phyloP scores from a whole-genome alignment of 345 rosid species.

The Nephelium lappaceum region DNA sequence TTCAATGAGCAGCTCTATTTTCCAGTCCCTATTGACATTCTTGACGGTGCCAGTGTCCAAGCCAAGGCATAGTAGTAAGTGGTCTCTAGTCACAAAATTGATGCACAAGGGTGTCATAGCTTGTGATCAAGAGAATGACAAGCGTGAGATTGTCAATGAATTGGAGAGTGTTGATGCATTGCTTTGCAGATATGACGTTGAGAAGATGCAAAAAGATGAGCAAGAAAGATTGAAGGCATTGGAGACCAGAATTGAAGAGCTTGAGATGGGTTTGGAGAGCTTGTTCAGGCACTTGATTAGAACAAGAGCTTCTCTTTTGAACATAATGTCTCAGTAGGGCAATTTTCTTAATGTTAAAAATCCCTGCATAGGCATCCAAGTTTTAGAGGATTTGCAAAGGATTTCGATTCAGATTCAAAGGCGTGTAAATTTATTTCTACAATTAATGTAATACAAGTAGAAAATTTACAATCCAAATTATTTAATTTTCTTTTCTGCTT shows the following conservation, averaged over 20 bases:
- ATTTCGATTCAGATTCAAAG: slow-evolving; percentile 8
- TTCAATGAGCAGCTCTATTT: slow-evolving; percentile 32
- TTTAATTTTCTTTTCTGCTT: too few relatives aligned
- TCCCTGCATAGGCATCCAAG: slow-evolving; percentile 30
- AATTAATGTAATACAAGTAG: slow-evolving; percentile 10
- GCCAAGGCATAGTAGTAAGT: slow-evolving; percentile 39
- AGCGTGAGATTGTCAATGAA: slow-evolving; percentile 40
- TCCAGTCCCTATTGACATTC: slow-evolving; percentile 52
- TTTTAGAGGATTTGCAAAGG: slow-evolving; percentile 36
- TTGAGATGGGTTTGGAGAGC: slow-evolving; percentile 58
- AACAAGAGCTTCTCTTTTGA: slow-evolving; percentile 66
- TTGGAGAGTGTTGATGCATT: slow-evolving; percentile 45
- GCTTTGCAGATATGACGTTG: slow-evolving; percentile 19
- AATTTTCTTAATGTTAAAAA: neutral
- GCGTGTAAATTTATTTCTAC: neutral
- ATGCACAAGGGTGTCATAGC: slow-evolving; percentile 37
- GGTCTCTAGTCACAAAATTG: slow-evolving; percentile 55
- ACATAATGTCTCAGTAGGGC: slow-evolving; percentile 58
- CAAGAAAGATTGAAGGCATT: slow-evolving; percentile 45
- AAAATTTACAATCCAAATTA: neutral
- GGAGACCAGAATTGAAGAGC: slow-evolving; percentile 44
- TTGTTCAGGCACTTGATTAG: slow-evolving; percentile 60
- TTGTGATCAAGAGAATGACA: slow-evolving; percentile 30
- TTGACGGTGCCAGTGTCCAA: slow-evolving; percentile 37
- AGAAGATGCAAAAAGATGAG: slow-evolving; percentile 32